Evolutionary conservation across 106 monocot species (phyloP), one percentile per base, ranked within the genome.

Genomic region (Dioscorea alata): DNA sequence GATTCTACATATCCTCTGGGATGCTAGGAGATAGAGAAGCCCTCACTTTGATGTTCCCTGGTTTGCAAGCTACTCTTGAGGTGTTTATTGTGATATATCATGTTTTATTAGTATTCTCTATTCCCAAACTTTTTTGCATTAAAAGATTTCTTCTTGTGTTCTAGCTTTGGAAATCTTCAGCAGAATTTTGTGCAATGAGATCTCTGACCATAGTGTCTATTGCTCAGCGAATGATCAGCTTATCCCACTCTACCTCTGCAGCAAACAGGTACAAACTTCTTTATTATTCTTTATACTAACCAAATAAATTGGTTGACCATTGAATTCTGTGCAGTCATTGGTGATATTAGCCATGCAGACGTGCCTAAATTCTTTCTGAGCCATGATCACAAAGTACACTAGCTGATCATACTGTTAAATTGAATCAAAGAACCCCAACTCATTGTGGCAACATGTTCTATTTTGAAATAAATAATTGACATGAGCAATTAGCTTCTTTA

Each of bases 121-220:
- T 65, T 20, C 23, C 25, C n/a, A 32, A 20, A 54, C 28, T 28
- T 50, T 0, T 25, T 53, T n/a, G 6, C 3, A 7, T 28, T 49
- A 66, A 33, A 54, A 24, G 53, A 13, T 57, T 65, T 14, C 25
- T 59, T 6, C 52, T n/a, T 24, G 49, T 59, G 48, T 82, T 80
- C 83, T 85, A 99, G 99, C 87, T 99, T 69, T 99, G 99, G 99
- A 92, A 85, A 52, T 75, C 79, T 79, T 99, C 99, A 32, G 57
- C 99, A 21, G 93, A 93, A 72, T 99, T 85, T 64, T 92, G 79
- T 80, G 99, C 99, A 60, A 99, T 93, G 92, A 87, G 93, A 70
- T 93, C 99, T 50, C 74, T 99, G 13, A 75, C 81, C 51, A 88
- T 93, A 60, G 99, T 99, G 67, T 99, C 99, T 62, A 77, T 99